Evolutionary conservation across 169 alveolate genomes (phyloP).

Genomic region (Plasmodium falciparum): DNA sequence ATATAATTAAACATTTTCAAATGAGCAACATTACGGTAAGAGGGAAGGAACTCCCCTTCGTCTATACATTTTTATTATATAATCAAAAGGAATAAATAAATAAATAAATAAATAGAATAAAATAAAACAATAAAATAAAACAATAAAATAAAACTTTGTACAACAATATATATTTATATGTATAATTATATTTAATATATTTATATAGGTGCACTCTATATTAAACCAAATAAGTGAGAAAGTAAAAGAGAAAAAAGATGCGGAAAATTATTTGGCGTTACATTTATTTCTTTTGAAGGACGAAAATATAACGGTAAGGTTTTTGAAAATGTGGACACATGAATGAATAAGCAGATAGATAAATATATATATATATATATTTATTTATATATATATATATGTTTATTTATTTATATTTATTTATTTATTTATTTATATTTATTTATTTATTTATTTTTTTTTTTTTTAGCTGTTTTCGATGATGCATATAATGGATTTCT

Average conservation of each 20-base stretch:
- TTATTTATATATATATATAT: too few relatives aligned
- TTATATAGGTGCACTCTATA: constrained; percentile 29
- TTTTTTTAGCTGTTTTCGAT: constrained; percentile 48
- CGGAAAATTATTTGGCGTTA: constrained; percentile 34
- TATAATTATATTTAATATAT: not conserved
- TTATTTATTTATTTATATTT: not conserved
- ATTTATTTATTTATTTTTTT: too few relatives aligned
- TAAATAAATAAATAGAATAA: too few relatives aligned
- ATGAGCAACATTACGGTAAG: constrained; percentile 7
- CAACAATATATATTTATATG: not conserved
- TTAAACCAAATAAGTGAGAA: constrained; percentile 42
- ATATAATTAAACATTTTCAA: constrained; percentile 30
- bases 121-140: too few relatives aligned
- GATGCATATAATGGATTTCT: constrained; percentile 55
- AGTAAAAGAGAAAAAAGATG: constrained; percentile 18
- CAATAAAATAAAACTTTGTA: too few relatives aligned
- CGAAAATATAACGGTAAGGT: constrained; percentile 8
- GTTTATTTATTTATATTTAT: not conserved
- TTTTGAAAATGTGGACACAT: not conserved
- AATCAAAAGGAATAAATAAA: too few relatives aligned
- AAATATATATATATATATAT: not conserved
- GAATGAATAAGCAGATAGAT: not conserved
- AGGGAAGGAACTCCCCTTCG: too few relatives aligned
- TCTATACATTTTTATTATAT: not conserved
- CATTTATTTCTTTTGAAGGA: constrained; percentile 58